Base-by-base conservation (phyloP, 768 basidiomycete species). In the Lactifluus piperatus region DNA sequence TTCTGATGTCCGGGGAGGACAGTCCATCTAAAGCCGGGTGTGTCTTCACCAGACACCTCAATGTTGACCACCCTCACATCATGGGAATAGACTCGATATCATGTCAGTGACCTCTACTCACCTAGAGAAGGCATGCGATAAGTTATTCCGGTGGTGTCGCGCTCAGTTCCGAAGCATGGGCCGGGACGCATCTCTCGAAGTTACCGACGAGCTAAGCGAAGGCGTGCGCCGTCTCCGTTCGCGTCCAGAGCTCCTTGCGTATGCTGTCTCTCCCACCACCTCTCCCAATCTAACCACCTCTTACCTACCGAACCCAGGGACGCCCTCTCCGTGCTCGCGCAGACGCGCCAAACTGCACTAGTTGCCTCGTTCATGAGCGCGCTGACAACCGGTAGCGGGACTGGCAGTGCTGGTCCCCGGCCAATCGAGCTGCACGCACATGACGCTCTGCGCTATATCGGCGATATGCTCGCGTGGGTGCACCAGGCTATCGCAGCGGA, bases 381-480 rank as follows among this genome's bases (percentile, higher is more conserved):
- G 6, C 90, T 89, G 1, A 89, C 84, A 1, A 86, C 84, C 41
- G 91, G 88, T 7, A 51, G 44, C 54, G 27, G 29, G 6, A 41
- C 34, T 1, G 54, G 54, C 29, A 24, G 49, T 20, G 27, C 37
- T 16, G 18, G 59, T 22, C 91, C 94, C 11, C 81, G 94, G 5
- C 92, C 95, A 0, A 98, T 99, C 62, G 97, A 98, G 70, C 77
- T 99, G 3, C 97, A 99, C 68, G 97, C 97, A 0, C 97, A 99
- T 66, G 97, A 99, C 69, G 95, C 97, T 0, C 80, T 93, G 64
- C 84, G 95, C 32, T 99, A 99, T 69, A 84, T 95, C 14, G 97
- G 97, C 14, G 95, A 98, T 72, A 98, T 98, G 91, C 83, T 98
- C 8, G 95, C 94, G 0, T 97, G 95, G 95, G 85, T 97, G 0